phyloP scores from a whole-genome alignment of 2,329 filamentous ascomycete species.

The Seiridium cupressi region DNA sequence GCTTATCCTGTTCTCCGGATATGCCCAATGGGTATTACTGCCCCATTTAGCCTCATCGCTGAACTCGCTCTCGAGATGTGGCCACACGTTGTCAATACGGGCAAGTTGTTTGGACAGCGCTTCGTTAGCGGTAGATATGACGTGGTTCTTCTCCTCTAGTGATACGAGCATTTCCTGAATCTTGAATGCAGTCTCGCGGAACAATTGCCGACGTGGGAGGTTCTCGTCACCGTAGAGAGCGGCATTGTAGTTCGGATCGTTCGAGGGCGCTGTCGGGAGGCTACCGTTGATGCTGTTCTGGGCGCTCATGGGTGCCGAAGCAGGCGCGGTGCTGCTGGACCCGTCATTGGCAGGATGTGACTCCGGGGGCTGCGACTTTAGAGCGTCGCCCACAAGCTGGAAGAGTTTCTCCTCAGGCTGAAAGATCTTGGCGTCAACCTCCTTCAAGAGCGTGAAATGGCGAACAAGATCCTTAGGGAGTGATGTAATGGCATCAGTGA shows the following conservation, averaged over 20 bases:
- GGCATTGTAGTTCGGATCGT: constrained; percentile 41
- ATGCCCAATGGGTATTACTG: constrained; percentile 92
- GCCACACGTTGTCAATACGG: constrained; percentile 84
- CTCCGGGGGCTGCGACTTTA: constrained; percentile 48
- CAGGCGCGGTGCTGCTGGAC: constrained; percentile 37
- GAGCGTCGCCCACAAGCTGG: constrained; percentile 67
- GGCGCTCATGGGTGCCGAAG: constrained; percentile 47
- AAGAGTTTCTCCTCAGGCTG: constrained; percentile 80
- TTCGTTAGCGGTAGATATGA: constrained; percentile 88
- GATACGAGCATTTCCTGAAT: constrained; percentile 85
- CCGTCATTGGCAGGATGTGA: constrained; percentile 43
- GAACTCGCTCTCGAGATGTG: constrained; percentile 83
- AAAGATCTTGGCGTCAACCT: constrained; percentile 96
- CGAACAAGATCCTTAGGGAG: constrained; percentile 92
- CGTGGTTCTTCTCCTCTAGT: constrained; percentile 96
- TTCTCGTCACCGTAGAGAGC: constrained; percentile 55
- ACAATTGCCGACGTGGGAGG: constrained; percentile 68
- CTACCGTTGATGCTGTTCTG: constrained; percentile 44
- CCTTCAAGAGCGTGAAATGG: constrained; percentile 93
- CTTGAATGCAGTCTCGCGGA: constrained; percentile 73
- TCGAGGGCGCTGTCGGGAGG: constrained; percentile 34
- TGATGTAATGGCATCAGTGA: constrained; percentile 88
- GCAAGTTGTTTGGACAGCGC: constrained; percentile 80
- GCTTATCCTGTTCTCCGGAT: constrained; percentile 75
- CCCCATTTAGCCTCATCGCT: constrained; percentile 94